A percentile compares a stretch with the other conserved stretches of the same genome.
These are phyloP conservation scores for Elsinoe necatrix DNA, from an alignment of 2,329 filamentous ascomycete species.

Conservation along the genomic window DNA sequence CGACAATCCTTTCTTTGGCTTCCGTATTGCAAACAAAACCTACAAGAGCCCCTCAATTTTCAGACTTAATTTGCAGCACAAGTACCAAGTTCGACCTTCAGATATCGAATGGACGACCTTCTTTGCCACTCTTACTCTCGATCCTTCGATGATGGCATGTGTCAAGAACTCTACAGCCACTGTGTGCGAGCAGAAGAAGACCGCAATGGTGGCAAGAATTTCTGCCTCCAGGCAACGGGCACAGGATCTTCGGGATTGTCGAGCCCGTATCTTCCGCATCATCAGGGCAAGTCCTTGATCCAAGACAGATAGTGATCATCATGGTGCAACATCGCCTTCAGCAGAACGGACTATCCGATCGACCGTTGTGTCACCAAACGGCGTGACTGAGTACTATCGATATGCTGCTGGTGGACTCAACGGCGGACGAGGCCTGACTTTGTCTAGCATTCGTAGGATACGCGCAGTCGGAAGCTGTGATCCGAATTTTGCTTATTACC, in stretches of 20 bases:
- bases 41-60: constrained; percentile 14
- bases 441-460: not conserved
- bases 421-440: not conserved
- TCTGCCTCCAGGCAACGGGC: not conserved
- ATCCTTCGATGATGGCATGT: not conserved
- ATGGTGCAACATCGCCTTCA: not conserved
- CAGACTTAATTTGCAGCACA: constrained; percentile 15
- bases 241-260: too few species aligned
- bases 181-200: not conserved
- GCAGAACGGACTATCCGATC: not conserved
- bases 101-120: not conserved
- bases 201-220: not conserved
- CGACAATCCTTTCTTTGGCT: constrained; percentile 14
- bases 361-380: not conserved
- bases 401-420: not conserved
- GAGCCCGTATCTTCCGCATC: too few species aligned
- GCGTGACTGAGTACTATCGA: not conserved
- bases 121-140: not conserved
- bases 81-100: not conserved
- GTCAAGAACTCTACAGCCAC: not conserved
- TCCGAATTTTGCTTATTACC: not conserved
- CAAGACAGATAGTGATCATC: too few species aligned
- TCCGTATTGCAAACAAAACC: constrained; percentile 16
- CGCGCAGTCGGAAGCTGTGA: not conserved
- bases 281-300: too few species aligned